These are phyloP conservation scores for Claviceps africana DNA, from an alignment of 2,329 filamentous ascomycete species.

Conservation along the genomic window DNA sequence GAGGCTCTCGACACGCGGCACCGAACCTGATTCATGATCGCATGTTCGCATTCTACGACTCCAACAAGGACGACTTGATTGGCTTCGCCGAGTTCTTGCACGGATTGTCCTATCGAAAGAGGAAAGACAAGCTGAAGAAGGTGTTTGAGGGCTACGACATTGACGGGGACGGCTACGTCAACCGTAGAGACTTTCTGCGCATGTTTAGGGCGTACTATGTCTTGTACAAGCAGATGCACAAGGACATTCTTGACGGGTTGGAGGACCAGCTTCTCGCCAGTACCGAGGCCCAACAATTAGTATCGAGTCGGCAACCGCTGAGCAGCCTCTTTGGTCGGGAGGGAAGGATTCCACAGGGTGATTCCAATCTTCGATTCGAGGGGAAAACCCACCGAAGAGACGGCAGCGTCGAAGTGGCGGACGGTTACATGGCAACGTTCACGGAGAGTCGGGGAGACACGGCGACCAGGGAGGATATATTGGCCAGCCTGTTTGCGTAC, in stretches of 20 bases:
- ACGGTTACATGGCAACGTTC: conserved; percentile 42
- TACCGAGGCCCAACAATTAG: conserved; percentile 60
- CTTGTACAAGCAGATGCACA: conserved; percentile 77
- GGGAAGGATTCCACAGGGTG: conserved; percentile 50
- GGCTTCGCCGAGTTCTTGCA: conserved; percentile 84
- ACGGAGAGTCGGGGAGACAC: conserved; percentile 46
- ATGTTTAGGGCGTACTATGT: conserved; percentile 90
- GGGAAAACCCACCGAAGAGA: conserved; percentile 51
- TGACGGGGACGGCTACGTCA: conserved; percentile 74
- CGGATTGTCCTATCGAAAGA: conserved; percentile 58
- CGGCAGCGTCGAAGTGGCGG: conserved; percentile 50
- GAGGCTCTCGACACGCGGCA: conserved; percentile 58
- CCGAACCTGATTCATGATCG: conserved; percentile 90
- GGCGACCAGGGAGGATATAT: conserved; percentile 44
- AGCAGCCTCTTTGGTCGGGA: conserved; percentile 63
- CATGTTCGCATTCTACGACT: conserved; percentile 94
- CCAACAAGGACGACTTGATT: conserved; percentile 76
- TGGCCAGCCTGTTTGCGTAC: conserved; percentile 37
- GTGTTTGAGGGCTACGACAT: conserved; percentile 87
- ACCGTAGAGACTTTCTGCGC: conserved; percentile 73
- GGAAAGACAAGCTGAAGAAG: conserved; percentile 53
- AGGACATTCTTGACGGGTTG: conserved; percentile 64
- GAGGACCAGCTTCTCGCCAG: conserved; percentile 68
- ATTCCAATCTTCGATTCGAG: conserved; percentile 41
- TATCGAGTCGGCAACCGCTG: conserved; percentile 60